Conservation (phyloP, 805 yeast species). For the Kazachstania kunashirensis region DNA sequence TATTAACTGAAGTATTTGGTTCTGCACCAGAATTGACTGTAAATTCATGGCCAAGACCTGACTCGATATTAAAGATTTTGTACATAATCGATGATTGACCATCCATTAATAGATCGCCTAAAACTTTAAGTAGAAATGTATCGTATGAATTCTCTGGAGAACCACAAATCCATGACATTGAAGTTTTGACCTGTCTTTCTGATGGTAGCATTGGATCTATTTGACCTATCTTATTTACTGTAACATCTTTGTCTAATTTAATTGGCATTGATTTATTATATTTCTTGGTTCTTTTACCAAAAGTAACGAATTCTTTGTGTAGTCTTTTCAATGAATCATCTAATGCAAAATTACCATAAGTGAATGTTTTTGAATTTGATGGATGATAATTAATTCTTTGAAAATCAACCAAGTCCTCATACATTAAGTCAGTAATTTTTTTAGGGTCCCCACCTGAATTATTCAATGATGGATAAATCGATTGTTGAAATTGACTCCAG, state of each 20-base stretch:
- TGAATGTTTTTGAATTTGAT: constrained; percentile 74
- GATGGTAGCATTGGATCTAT: constrained; percentile 63
- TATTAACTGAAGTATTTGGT: constrained; percentile 60
- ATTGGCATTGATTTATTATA: constrained; percentile 34
- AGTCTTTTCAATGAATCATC: constrained; percentile 48
- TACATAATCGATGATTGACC: constrained; percentile 91
- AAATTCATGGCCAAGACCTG: constrained; percentile 77
- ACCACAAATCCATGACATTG: constrained; percentile 85
- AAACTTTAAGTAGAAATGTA: constrained; percentile 59
- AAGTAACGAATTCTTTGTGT: constrained; percentile 39
- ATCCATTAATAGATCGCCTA: constrained; percentile 65
- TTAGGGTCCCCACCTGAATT: constrained; percentile 94
- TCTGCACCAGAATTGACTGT: constrained; percentile 84
- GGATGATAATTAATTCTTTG: constrained; percentile 79
- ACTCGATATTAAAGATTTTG: constrained; percentile 76
- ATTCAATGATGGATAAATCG: constrained; percentile 73
- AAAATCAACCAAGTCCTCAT: constrained; percentile 69
- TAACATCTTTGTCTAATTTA: constrained; percentile 27
- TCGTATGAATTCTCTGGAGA: constrained; percentile 58
- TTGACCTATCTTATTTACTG: constrained; percentile 55
- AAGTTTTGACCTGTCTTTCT: constrained; percentile 65
- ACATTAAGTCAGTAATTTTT: constrained; percentile 60
- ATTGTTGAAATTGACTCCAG: constrained; percentile 75
- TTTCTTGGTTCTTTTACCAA: constrained; percentile 40
- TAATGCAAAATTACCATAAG: constrained; percentile 75